These are phyloP conservation scores for Asterochloris erici DNA, from an alignment of 139 green algal genomes.

Conservation along the genomic window DNA sequence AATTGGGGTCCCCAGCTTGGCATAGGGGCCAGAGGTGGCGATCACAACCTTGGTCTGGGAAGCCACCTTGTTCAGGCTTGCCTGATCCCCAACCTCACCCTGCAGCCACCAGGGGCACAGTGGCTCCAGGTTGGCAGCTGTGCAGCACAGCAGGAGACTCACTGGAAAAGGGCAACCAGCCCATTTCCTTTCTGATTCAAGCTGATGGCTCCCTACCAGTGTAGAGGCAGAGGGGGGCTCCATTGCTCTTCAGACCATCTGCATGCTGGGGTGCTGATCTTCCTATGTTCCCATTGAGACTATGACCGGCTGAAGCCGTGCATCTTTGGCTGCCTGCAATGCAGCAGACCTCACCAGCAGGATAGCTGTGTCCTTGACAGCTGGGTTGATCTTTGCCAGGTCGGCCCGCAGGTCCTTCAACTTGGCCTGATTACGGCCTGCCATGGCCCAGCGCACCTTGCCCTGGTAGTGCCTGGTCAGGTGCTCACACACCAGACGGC, in stretches of 20 bases:
- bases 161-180: background rate
- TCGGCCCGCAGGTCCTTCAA: constrained; percentile 55
- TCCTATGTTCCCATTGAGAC: background rate
- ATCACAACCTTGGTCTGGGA: constrained; percentile 67
- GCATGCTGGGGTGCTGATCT: background rate
- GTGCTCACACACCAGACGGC: no score
- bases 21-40: constrained; percentile 62
- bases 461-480: background rate
- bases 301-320: background rate
- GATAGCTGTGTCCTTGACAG: constrained; percentile 6
- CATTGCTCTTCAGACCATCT: background rate
- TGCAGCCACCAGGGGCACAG: constrained; percentile 44
- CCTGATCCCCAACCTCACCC: constrained; percentile 53
- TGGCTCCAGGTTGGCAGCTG: background rate
- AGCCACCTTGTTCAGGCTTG: constrained; percentile 49
- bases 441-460: constrained; percentile 73
- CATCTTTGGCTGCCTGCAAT: background rate
- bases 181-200: background rate
- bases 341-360: background rate
- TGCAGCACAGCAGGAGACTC: background rate
- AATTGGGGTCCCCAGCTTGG: constrained; percentile 63
- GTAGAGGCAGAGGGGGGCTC: background rate
- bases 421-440: constrained; percentile 66
- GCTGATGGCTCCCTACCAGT: background rate
- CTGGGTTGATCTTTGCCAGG: constrained; percentile 40